These are phyloP conservation scores for Trichoderma citrinoviride DNA, from an alignment of 2,329 filamentous ascomycete species.

Conservation along the genomic window DNA sequence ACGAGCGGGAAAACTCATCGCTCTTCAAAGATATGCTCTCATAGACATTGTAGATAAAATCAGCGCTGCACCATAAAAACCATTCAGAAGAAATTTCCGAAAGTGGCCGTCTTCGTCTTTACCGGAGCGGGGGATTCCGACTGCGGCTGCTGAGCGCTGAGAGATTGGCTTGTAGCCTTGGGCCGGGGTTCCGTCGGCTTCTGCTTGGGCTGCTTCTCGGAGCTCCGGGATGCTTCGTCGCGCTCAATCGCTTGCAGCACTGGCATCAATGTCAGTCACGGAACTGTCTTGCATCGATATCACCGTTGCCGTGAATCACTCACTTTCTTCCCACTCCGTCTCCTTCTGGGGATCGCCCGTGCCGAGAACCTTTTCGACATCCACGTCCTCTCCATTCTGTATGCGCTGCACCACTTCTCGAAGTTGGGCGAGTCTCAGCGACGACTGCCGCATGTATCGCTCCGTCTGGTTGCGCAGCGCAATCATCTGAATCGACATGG, in stretches of 20 bases:
- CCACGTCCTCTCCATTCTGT: slow-evolving; percentile 71
- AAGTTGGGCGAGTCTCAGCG: slow-evolving; percentile 73
- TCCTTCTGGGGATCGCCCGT: slow-evolving; percentile 74
- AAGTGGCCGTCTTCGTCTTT: slow-evolving; percentile 32
- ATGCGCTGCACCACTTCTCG: slow-evolving; percentile 72
- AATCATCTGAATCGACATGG: slow-evolving; percentile 93
- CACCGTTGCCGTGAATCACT: slow-evolving; percentile 26
- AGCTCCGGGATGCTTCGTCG: slow-evolving; percentile 54
- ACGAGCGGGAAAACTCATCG: slow-evolving; percentile 26
- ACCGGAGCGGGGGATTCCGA: slow-evolving; percentile 28
- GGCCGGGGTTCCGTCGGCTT: slow-evolving; percentile 31
- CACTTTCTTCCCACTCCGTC: slow-evolving; percentile 83
- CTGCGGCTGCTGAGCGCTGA: slow-evolving; percentile 21
- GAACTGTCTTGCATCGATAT: neutral
- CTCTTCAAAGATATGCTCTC: slow-evolving; percentile 62
- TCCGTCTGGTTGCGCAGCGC: slow-evolving; percentile 71
- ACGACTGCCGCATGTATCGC: slow-evolving; percentile 70
- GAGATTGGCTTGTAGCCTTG: slow-evolving; percentile 12
- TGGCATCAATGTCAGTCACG: slow-evolving; percentile 33
- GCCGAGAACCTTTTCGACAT: slow-evolving; percentile 79
- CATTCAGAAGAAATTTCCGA: slow-evolving; percentile 52
- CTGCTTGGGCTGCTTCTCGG: slow-evolving; percentile 41
- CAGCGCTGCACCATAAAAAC: neutral
- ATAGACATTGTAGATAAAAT: slow-evolving; percentile 35
- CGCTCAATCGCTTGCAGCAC: slow-evolving; percentile 65